These are phyloP conservation scores for Craterostigma plantagineum DNA, from an alignment of 257 asterid genomes.

Conservation along the genomic window DNA sequence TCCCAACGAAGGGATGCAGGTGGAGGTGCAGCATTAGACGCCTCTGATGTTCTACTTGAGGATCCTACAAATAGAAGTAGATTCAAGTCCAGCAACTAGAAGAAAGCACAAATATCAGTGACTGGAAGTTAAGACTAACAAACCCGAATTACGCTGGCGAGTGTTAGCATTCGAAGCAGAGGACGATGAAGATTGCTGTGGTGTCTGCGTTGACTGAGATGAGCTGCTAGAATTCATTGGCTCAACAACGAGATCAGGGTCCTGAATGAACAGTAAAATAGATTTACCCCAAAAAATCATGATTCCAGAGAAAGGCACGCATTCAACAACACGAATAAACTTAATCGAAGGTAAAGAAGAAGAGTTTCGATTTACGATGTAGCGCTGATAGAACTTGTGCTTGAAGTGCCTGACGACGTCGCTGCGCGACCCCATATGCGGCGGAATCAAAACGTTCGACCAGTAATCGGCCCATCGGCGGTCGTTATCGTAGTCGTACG, in stretches of 20 bases:
- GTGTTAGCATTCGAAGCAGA: slow-evolving; percentile 28
- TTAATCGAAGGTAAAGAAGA: not conserved
- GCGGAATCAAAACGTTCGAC: slow-evolving; percentile 92
- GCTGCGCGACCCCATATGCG: slow-evolving; percentile 60
- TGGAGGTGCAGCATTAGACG: slow-evolving; percentile 38
- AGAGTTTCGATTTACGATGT: slow-evolving; percentile 26
- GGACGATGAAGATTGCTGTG: slow-evolving; percentile 45
- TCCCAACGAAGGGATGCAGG: slow-evolving; percentile 60
- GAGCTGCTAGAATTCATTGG: slow-evolving; percentile 15
- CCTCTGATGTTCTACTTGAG: slow-evolving; percentile 46
- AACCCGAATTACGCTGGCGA: slow-evolving; percentile 45
- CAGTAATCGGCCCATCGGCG: slow-evolving; percentile 78
- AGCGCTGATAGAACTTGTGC: slow-evolving; percentile 91
- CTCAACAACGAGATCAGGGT: slow-evolving; percentile 3
- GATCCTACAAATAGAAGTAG: slow-evolving; percentile 30
- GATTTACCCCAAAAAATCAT: not conserved
- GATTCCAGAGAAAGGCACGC: not conserved
- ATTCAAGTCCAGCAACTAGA: not conserved
- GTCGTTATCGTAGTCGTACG: slow-evolving; percentile 79
- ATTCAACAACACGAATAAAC: not conserved
- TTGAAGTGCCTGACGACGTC: slow-evolving; percentile 76
- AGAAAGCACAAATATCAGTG: not conserved
- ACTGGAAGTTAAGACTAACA: not conserved
- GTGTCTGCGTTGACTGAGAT: slow-evolving; percentile 37
- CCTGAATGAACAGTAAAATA: slow-evolving; percentile 2